Base-by-base conservation (phyloP, 2,329 filamentous ascomycete genomes). In the Ascochyta rabiei region DNA sequence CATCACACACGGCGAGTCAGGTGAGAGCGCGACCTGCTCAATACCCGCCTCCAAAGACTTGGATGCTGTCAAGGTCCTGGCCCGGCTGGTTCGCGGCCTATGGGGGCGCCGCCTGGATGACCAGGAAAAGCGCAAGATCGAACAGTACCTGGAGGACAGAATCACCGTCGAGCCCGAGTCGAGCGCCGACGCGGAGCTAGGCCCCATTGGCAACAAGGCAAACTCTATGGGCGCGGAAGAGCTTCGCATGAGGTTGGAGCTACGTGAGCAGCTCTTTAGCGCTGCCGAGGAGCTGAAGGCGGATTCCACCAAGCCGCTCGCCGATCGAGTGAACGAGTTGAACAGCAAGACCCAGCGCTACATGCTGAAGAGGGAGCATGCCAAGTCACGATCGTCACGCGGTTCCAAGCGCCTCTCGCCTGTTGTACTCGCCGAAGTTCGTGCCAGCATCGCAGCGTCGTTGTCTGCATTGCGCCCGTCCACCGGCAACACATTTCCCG, bases 381-480 rank as follows among this genome's bases (percentile, higher is more conserved):
- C 62, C 10, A 65, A 58, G 37, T 54, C 48, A 21, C 53, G 59
- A 26, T 54, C 57, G 21, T 49, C 44, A 24, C 28, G 51, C 19
- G 52, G 48, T 41, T 59, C 62, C 4, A 53, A 43, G 47, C 61
- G 56, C 13, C 54, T 72, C 6, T 68, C 70, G 19, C 60, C 71
- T 3, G 52, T 73, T 23, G 55, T 73, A 2, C 54, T 66, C 4
- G 69, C 70, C n/a, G 81, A 84, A 64, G 76, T 86, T 35, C 71
- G 76, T 12, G 77, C 82, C 15, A 79, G 79, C 15, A 74, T 84
- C 40, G 79, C 77, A 56, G 81, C 82, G 33, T 82, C 81, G 18
- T 71, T 86, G 8, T 62, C 65, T 7, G 52, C 68, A 7, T 53
- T 70, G 26, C 60, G 65, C 38, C 64, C 71, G 4, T 55, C 76